phyloP scores from a whole-genome alignment of 805 yeast species.

The Candida golubevii region DNA sequence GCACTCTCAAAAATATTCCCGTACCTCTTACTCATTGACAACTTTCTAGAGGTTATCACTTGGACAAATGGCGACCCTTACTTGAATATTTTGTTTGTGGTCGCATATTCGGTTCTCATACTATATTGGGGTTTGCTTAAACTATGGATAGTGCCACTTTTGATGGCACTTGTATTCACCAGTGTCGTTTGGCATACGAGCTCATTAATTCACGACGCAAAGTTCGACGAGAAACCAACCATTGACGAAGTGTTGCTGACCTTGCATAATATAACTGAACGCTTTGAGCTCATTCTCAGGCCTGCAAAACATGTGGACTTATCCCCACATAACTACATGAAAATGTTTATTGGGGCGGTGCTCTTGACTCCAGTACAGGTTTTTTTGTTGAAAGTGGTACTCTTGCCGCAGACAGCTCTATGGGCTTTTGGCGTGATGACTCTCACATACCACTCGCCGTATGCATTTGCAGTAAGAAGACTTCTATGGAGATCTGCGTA shows the following conservation, averaged over 20 bases:
- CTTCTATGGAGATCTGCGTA: constrained; percentile 49
- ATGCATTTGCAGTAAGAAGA: constrained; percentile 42
- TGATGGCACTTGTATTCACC: constrained; percentile 34
- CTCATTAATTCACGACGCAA: constrained; percentile 39
- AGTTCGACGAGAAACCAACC: constrained; percentile 45
- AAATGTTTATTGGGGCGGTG: constrained; percentile 26
- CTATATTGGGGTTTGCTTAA: constrained; percentile 39
- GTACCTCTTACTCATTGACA: constrained; percentile 41
- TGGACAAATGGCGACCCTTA: constrained; percentile 55
- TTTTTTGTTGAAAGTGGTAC: constrained; percentile 27
- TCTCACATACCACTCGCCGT: constrained; percentile 45
- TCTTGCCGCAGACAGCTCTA: constrained; percentile 30
- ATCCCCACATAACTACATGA: constrained; percentile 22
- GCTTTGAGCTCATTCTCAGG: constrained; percentile 38
- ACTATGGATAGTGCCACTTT: constrained; percentile 35
- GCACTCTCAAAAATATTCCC: constrained; percentile 48
- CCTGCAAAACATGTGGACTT: constrained; percentile 35
- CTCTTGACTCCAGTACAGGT: constrained; percentile 44
- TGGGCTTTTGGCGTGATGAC: constrained; percentile 35
- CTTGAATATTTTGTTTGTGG: constrained; percentile 41
- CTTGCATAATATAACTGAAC: constrained; percentile 40
- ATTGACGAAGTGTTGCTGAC: constrained; percentile 49
- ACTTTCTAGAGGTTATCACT: constrained; percentile 41
- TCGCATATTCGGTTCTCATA: constrained; percentile 35
- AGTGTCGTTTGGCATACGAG: constrained; percentile 43